These are phyloP conservation scores for Medicago arabica DNA, from an alignment of 306 rosid genomes.

Conservation along the genomic window DNA sequence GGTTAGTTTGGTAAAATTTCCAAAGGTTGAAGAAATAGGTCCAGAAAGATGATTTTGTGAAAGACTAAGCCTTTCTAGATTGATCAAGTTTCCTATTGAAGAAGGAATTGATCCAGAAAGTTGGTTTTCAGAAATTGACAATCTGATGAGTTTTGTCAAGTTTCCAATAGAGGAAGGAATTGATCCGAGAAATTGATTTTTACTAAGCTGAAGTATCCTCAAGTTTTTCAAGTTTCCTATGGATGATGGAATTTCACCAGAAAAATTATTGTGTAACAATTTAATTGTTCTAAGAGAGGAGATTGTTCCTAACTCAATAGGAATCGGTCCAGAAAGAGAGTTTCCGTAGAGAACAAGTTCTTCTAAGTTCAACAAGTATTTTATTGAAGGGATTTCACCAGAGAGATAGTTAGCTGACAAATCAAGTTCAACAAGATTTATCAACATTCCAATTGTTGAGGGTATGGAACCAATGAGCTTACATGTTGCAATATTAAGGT, in stretches of 20 bases:
- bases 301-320: conserved; percentile 36
- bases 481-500: neutral
- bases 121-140: neutral
- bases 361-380: conserved; percentile 28
- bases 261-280: conserved; percentile 10
- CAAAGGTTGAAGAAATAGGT: conserved; percentile 37
- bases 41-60: conserved; percentile 28
- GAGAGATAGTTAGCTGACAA: conserved; percentile 29
- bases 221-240: conserved; percentile 41
- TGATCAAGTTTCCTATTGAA: conserved; percentile 44
- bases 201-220: neutral
- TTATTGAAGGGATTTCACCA: conserved; percentile 44
- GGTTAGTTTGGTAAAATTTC: conserved; percentile 43
- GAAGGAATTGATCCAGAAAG: conserved; percentile 46
- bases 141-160: conserved; percentile 37
- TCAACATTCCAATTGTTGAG: conserved; percentile 35
- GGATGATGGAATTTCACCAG: conserved; percentile 41
- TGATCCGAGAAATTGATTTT: conserved; percentile 27
- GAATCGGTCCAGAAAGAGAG: conserved; percentile 39
- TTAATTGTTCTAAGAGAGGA: conserved; percentile 23
- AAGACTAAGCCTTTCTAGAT: conserved; percentile 20
- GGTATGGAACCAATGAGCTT: conserved; percentile 38
- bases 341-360: conserved; percentile 29
- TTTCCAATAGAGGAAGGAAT: conserved; percentile 48
- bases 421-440: conserved; percentile 38